Percentiles rank a stretch among this genome's conserved stretches.
Conservation (phyloP, 345 rosid species). For the Litchi chinensis region DNA sequence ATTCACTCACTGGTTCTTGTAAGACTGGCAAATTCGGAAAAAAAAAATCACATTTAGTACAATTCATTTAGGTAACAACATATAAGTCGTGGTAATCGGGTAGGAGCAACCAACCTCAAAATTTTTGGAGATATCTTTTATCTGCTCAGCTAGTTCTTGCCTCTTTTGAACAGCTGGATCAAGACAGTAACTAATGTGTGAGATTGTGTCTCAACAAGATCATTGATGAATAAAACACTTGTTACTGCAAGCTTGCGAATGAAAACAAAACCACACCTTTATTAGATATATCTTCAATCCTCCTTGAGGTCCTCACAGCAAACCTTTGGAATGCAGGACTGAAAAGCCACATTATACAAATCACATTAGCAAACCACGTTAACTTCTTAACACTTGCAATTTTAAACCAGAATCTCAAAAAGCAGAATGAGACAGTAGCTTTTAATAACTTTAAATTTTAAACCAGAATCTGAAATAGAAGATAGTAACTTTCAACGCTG, state of each 20-base stretch:
- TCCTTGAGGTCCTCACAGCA: conserved; percentile 82
- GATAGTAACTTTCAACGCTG: no score
- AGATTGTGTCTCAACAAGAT: neutral
- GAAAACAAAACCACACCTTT: conserved; percentile 38
- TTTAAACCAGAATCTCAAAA: neutral
- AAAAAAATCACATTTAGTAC: neutral
- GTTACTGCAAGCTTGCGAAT: neutral
- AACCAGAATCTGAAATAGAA: no score
- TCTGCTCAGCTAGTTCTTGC: conserved; percentile 57
- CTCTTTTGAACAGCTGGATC: conserved; percentile 56
- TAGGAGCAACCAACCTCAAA: conserved; percentile 32
- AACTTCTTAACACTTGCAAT: neutral
- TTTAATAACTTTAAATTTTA: no score
- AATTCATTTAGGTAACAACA: neutral
- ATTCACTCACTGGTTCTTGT: conserved; percentile 31
- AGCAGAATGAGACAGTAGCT: no score
- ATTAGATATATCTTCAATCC: conserved; percentile 62
- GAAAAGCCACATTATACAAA: conserved; percentile 12
- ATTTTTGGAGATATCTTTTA: conserved; percentile 57
- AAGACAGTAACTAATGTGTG: neutral
- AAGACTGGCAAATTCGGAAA: conserved; percentile 26
- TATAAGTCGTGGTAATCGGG: neutral
- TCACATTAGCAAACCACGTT: neutral
- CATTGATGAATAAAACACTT: neutral
- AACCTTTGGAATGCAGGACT: conserved; percentile 88